Evolutionary conservation across 331 rosid genomes (phyloP).

Genomic region (Quercus tomentella): DNA sequence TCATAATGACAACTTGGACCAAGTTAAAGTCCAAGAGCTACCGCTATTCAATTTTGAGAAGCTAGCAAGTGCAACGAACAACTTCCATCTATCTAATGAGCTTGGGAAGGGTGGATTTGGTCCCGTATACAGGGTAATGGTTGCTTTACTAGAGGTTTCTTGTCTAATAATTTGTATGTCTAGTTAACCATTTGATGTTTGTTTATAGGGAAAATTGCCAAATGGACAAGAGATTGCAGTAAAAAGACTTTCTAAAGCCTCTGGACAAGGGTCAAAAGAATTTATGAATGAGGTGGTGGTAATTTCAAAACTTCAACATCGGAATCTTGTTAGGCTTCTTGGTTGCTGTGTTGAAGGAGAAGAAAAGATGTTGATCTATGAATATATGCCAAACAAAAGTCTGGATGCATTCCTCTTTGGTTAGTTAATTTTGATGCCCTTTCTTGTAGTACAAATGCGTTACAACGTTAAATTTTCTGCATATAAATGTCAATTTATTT

Average conservation of each 20-base stretch:
- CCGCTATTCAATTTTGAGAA: neutral
- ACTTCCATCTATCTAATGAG: neutral
- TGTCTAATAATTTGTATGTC: neutral
- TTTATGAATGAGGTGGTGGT: slow-evolving; percentile 38
- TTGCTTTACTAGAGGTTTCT: neutral
- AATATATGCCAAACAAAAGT: slow-evolving; percentile 32
- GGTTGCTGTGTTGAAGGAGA: slow-evolving; percentile 31
- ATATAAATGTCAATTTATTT: neutral
- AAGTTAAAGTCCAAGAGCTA: neutral
- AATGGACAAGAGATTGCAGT: slow-evolving; percentile 18
- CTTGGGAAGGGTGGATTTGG: slow-evolving; percentile 19
- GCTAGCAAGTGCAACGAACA: neutral
- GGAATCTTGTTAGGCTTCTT: slow-evolving; percentile 36
- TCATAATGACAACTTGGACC: neutral
- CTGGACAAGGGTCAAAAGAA: slow-evolving; percentile 29
- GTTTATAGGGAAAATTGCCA: neutral
- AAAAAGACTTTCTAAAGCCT: slow-evolving; percentile 18
- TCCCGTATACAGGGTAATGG: slow-evolving; percentile 3
- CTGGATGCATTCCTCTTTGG: slow-evolving; percentile 26
- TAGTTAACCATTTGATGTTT: neutral
- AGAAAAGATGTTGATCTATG: slow-evolving; percentile 38
- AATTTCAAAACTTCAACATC: slow-evolving; percentile 46
- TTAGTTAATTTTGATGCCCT: neutral
- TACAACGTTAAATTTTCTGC: too few species aligned
- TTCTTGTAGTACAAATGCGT: neutral